Evolutionary conservation across 2,329 filamentous ascomycete species (phyloP), one percentile per base, ranked within the genome.

Genomic region (Fusarium buxicola): DNA sequence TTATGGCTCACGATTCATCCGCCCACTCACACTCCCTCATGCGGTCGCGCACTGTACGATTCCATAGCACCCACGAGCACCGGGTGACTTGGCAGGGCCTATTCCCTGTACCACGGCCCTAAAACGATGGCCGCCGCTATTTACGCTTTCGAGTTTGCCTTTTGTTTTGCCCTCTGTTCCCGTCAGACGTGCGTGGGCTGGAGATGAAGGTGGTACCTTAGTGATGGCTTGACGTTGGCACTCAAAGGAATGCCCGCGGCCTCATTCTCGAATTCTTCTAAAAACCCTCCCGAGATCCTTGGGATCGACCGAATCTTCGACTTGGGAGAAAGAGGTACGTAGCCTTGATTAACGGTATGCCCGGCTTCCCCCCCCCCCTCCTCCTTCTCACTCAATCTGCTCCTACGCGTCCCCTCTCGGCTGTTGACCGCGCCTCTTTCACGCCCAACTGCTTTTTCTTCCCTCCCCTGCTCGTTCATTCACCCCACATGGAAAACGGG

Each of bases 11-110:
- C 66, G 52, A 62, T 68, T 55, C 58, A 52, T 49, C 51, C 64
- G 47, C 55, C 61, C 59, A 54, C 52, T 48, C 65, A 64, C 48
- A 49, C 52, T 45, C 35, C 51, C 21, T 21, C 48, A 46, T 36
- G 28, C 44, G 44, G 51, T 67, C 50, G 53, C 60, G 60, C 64
- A 65, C 57, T 66, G 63, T 66, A 57, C 63, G 63, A 63, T 67
- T 64, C 63, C 57, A 65, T 48, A 66, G 69, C 64, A 58, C 52
- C 55, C 65, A 68, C 68, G 55, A 63, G 55, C 66, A 52, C 55
- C 55, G 50, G 58, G 49, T 66, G 66, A 69, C 61, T 63, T 70
- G 62, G 66, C 59, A 63, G 48, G 49, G 61, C 56, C 53, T 69
- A 57, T 62, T 64, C 61, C 58, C 61, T 70, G 64, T 69, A 53